Base-by-base conservation (phyloP, 495 filamentous ascomycete species). In the Cercophora samala region DNA sequence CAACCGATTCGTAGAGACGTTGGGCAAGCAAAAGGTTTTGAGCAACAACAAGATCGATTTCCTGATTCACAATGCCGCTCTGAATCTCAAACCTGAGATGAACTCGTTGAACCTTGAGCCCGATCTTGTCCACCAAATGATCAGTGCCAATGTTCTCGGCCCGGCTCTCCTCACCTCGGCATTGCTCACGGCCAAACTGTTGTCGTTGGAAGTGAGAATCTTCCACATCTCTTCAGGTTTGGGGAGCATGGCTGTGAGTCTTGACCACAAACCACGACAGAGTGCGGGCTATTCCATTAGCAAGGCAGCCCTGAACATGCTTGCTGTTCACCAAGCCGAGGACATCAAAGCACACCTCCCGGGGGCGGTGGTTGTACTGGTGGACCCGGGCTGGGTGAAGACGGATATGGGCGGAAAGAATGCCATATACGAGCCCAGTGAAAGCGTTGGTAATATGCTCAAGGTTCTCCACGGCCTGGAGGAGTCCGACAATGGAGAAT, bases 301-400 rank as follows among this genome's bases (percentile, higher is more conserved):
- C 64, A 82, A 82, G 64, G 80, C 78, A 8, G 79, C 71, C 25
- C 53, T 82, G 22, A 81, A 82, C 63, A 78, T 78, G 74, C 70
- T 82, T 63, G 78, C 69, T 6, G 69, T 77, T n/a, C 80, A 82
- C 66, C 79, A 81, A 63, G 72, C 72, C 32, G 70, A 63, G 9
- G 75, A 79, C 51, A 46, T 81, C 17, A 74, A 68, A 62, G 61
- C 56, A 11, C 70, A 75, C 17, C 63, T 77, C 58, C 67, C 74
- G 15, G 79, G 83, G 2, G 77, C 84, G 3, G 74, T 81, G 56
- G 81, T 83, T 0, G 79, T 85, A 23, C 77, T 79, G 4, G 77
- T 88, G 70, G 81, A 86, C 73, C 87, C 87, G 5, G 87, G 87
- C 3, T 89, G 87, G 87, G 86, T 89, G 54, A 75, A 81, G 66